Conservation (phyloP, 768 basidiomycete genomes). For the Serpula lacrymans region DNA sequence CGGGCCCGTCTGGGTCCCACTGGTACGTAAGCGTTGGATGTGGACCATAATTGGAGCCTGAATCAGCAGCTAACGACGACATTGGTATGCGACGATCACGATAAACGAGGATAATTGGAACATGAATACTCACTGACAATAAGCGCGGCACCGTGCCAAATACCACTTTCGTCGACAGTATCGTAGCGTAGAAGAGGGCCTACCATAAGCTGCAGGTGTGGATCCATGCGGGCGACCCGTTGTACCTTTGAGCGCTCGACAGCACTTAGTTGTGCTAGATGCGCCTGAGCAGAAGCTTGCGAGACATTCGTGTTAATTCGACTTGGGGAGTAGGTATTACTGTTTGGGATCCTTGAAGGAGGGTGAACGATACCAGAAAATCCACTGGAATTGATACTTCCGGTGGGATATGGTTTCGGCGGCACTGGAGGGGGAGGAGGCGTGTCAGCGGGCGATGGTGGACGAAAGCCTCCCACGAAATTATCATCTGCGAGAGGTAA, state of each 20-base stretch:
- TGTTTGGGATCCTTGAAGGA: conserved; percentile 22
- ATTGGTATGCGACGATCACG: background rate
- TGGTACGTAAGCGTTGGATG: conserved; percentile 65
- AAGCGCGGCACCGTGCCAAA: conserved; percentile 88
- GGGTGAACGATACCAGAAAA: conserved; percentile 10
- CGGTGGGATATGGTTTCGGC: conserved; percentile 33
- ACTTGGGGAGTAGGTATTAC: conserved; percentile 22
- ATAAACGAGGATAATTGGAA: background rate
- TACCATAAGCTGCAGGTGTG: conserved; percentile 87
- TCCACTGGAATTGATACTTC: conserved; percentile 2
- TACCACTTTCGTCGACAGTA: conserved; percentile 69
- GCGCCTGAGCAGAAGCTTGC: conserved; percentile 6
- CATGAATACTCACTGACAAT: conserved; percentile 69
- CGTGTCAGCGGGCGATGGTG: conserved; percentile 26
- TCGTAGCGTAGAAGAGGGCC: conserved; percentile 90
- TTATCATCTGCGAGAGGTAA: conserved; percentile 54
- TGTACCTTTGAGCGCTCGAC: conserved; percentile 63
- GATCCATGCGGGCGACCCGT: conserved; percentile 66
- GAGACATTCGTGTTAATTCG: no score
- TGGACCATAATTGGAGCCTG: conserved; percentile 75
- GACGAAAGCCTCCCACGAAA: conserved; percentile 56
- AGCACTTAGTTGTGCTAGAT: conserved; percentile 51
- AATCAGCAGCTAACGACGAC: conserved; percentile 59
- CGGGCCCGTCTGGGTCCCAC: conserved; percentile 61
- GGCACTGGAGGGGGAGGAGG: conserved; percentile 46